These are phyloP conservation scores for Anastatica hierochuntica DNA, from an alignment of 345 rosid species.

Conservation along the genomic window DNA sequence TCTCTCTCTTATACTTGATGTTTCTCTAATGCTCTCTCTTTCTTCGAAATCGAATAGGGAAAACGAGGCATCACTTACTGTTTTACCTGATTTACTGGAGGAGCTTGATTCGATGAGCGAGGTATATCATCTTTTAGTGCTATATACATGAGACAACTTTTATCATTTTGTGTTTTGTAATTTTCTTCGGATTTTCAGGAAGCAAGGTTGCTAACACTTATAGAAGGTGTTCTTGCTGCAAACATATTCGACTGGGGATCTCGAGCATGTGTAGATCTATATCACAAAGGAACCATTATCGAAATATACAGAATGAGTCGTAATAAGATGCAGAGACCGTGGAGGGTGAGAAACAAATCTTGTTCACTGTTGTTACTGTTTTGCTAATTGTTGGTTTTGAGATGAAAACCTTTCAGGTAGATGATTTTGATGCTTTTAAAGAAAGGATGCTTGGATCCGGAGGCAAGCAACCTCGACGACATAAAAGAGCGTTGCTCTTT, in stretches of 20 bases:
- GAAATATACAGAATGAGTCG: constrained; percentile 99
- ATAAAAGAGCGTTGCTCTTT: constrained; percentile 91
- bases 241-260: constrained; percentile 99
- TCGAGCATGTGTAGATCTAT: constrained; percentile 96
- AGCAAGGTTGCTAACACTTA: constrained; percentile 71
- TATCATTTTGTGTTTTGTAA: background rate
- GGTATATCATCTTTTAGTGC: constrained; percentile 34
- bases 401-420: constrained; percentile 47
- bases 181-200: constrained; percentile 46
- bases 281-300: constrained; percentile 95
- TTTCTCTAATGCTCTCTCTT: constrained; percentile 4
- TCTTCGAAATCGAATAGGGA: constrained; percentile 47
- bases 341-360: constrained; percentile 56
- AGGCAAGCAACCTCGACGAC: constrained; percentile 52
- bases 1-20: background rate
- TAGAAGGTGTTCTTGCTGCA: constrained; percentile 97
- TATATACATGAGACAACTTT: constrained; percentile 1
- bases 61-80: constrained; percentile 98
- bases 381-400: background rate
- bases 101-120: constrained; percentile 86
- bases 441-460: constrained; percentile 75
- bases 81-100: constrained; percentile 70
- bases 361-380: background rate
- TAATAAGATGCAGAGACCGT: constrained; percentile 96
- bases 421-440: constrained; percentile 85